Evolutionary conservation across 1,139 yeast species (phyloP).

Genomic region (Yamadazyma buinensis): DNA sequence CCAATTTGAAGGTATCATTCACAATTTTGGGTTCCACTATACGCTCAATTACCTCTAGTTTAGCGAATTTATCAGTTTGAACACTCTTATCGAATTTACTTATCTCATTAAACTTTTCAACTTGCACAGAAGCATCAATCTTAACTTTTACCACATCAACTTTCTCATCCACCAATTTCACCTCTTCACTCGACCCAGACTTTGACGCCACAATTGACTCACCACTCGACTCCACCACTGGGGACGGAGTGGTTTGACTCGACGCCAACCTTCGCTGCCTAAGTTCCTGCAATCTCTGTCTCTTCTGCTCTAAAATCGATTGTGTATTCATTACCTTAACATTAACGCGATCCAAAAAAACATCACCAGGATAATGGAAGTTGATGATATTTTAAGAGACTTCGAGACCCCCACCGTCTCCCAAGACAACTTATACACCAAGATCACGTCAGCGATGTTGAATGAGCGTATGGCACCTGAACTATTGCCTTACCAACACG

Average conservation of each 20-base stretch:
- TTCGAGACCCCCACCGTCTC: constrained; percentile 36
- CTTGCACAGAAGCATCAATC: constrained; percentile 5
- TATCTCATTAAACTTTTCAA: constrained; percentile 12
- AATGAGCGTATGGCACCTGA: constrained; percentile 87
- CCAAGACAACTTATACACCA: constrained; percentile 11
- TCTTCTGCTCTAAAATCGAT: constrained; percentile 36
- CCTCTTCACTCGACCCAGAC: too few relatives aligned
- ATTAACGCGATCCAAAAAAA: not conserved
- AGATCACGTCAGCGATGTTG: constrained; percentile 55
- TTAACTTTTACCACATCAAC: not conserved
- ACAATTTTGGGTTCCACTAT: constrained; percentile 3
- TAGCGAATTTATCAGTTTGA: constrained; percentile 17
- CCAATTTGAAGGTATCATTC: not conserved
- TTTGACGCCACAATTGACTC: too few relatives aligned
- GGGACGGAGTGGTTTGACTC: too few relatives aligned
- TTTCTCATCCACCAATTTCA: too few relatives aligned
- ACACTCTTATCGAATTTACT: constrained; percentile 29
- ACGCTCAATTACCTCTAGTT: constrained; percentile 6
- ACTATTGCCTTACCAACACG: constrained; percentile 64
- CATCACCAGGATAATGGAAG: constrained; percentile 27
- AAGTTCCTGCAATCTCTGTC: constrained; percentile 40
- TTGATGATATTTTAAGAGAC: constrained; percentile 66
- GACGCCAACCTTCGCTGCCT: constrained; percentile 18
- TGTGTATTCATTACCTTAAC: constrained; percentile 30
- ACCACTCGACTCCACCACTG: too few relatives aligned